These are phyloP conservation scores for Pseudoperonospora humuli DNA, from an alignment of 352 stramenopile species.

Conservation along the genomic window DNA sequence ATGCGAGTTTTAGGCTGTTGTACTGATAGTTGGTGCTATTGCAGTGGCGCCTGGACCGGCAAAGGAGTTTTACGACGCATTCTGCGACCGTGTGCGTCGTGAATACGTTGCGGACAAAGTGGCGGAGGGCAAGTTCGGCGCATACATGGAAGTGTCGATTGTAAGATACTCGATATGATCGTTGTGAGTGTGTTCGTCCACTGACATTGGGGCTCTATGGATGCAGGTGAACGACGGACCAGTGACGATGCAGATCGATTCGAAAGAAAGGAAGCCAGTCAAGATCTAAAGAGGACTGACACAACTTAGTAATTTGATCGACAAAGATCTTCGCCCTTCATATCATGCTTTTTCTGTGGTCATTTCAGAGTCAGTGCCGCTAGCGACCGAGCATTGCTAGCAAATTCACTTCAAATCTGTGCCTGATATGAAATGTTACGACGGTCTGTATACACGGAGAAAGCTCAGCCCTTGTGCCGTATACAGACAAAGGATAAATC, in stretches of 20 bases:
- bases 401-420: too few relatives aligned
- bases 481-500: too few relatives aligned
- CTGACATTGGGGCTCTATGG: conserved; percentile 6
- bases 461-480: too few relatives aligned
- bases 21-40: neutral
- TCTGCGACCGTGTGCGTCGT: conserved; percentile 57
- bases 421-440: too few relatives aligned
- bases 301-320: neutral
- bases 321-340: neutral
- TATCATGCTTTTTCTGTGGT: neutral
- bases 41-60: conserved; percentile 58
- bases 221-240: conserved; percentile 72
- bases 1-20: neutral
- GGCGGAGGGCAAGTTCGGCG: conserved; percentile 68
- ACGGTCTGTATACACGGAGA: too few relatives aligned
- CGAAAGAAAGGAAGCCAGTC: conserved; percentile 53
- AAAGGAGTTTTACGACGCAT: conserved; percentile 70
- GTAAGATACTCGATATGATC: conserved; percentile 22
- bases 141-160: conserved; percentile 83
- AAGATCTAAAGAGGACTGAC: conserved; percentile 28
- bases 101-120: conserved; percentile 60
- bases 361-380: too few relatives aligned
- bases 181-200: neutral
- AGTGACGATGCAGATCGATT: conserved; percentile 81
- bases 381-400: too few relatives aligned